These are phyloP conservation scores for Escallonia rubra DNA, from an alignment of 129 eudicot species.

Conservation along the genomic window DNA sequence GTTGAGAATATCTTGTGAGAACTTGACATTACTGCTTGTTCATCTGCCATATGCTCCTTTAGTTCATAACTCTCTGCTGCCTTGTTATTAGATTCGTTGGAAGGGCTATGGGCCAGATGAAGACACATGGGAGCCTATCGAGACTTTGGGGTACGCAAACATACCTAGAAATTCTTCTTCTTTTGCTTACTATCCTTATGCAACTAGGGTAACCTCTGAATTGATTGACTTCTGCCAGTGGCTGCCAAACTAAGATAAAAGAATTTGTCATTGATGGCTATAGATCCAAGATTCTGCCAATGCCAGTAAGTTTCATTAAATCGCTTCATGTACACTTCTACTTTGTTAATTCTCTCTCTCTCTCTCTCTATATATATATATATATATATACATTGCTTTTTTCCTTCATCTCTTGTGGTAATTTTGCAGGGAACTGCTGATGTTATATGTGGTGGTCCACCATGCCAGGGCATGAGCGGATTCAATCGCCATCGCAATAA, in stretches of 20 bases:
- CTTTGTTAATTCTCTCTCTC: background rate
- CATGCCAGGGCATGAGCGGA: slow-evolving; percentile 86
- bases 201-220: background rate
- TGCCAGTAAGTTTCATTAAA: slow-evolving; percentile 48
- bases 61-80: background rate
- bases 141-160: slow-evolving; percentile 44
- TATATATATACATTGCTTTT: no score
- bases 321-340: background rate
- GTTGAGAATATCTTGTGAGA: no score
- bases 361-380: no score
- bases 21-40: background rate
- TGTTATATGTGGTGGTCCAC: slow-evolving; percentile 84
- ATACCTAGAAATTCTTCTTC: background rate
- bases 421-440: slow-evolving; percentile 59
- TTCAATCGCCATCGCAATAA: slow-evolving; percentile 53
- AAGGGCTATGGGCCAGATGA: slow-evolving; percentile 64
- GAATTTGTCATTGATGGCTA: slow-evolving; percentile 53
- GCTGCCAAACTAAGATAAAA: slow-evolving; percentile 43
- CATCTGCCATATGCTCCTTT: background rate
- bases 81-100: slow-evolving; percentile 62
- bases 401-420: no score
- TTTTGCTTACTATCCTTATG: background rate
- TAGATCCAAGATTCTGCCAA: slow-evolving; percentile 51
- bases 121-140: slow-evolving; percentile 82
- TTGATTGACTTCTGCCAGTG: slow-evolving; percentile 18